Evolutionary conservation across 2,329 filamentous ascomycete genomes (phyloP), one percentile per base, ranked within the genome.

Genomic region (Penicillium occitanis): DNA sequence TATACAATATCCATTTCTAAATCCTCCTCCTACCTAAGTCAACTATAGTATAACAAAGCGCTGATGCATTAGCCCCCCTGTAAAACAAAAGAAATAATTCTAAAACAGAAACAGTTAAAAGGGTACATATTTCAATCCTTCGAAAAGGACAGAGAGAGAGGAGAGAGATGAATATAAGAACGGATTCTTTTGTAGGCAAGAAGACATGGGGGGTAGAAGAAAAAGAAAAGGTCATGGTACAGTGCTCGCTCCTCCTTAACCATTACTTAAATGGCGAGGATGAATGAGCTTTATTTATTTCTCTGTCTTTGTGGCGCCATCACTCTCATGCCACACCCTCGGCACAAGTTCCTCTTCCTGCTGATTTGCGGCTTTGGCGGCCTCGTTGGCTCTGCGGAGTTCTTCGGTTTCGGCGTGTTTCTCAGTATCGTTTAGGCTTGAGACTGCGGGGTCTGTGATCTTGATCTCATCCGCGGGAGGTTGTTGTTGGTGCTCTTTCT

Each of bases 271-370:
- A 19, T 19, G 19, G 19, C 19, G 19, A 19, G 19, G 19, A 19
- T 19, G 19, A 19, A 19, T 19, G 19, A 25, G 25, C 25, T 25
- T 25, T 25, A 25, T 25, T 25, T 3, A 25, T 42, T 66, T 66
- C 25, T 65, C 62, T 2, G 62, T 68, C 48, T 68, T 63, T 30
- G 53, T 19, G 53, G 25, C 30, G 8, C 35, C 37, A 35, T 63
- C 37, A n/a, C 60, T 66, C 33, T 58, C 53, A 33, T 84, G 81
- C 68, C 76, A 79, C 44, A 82, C 81, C 74, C 83, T 85, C 22
- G 84, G 83, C 8, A 86, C 75, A 17, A 82, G 68, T 10, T 74
- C 71, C 7, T 82, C 81, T 73, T 85, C 83, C 60, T 74, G 14
- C 42, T 70, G 62, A 61, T 75, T 73, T 50, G 67, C 68, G 46